Evolutionary conservation across 768 basidiomycete species (phyloP), one percentile per base, ranked within the genome.

Genomic region (Pholiota microspora): DNA sequence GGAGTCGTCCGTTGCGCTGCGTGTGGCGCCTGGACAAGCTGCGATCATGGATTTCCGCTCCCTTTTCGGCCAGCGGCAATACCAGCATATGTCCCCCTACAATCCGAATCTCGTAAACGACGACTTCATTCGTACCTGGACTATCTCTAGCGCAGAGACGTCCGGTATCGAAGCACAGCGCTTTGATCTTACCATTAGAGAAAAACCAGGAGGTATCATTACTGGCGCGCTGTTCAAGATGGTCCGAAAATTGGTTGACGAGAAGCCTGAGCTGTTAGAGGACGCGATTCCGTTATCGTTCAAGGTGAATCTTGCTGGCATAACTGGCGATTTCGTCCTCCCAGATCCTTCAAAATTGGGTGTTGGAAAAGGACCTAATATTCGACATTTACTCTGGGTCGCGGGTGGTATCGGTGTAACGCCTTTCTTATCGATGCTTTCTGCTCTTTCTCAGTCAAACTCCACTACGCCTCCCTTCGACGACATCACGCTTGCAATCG

Each of bases 331-430:
- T 4, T 86, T 85, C 54, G 64, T 68, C 7, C 25, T 16, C 4
- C 16, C 62, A 24, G 32, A 53, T 7, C 58, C 12, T 15, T 12
- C 24, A n/a, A 23, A 29, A 24, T 23, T 42, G 16, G 40, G 7
- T 8, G 16, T 23, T 23, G 21, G 7, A 16, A 56, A 8, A 62
- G 54, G 13, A 70, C 18, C 18, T 2, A 12, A 23, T 1, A 21
- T 42, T 42, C 40, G 40, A 15, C 52, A 70, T 28, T 60, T 83
- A 25, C 64, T 84, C 24, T 85, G 82, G 82, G 67, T 82, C n/a
- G 83, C 82, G 0, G 84, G 83, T 21, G 85, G 85, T 0, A 85
- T 87, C 35, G 84, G 85, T 2, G 45, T 86, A 16, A 86, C 85
- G 15, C 85, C 83, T 0, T 86, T 83, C 65, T 62, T 86, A n/a